A percentile compares a stretch with the other conserved stretches of the same genome.
Conservation (phyloP, 306 rosid species). For the Corylus heterophylla region DNA sequence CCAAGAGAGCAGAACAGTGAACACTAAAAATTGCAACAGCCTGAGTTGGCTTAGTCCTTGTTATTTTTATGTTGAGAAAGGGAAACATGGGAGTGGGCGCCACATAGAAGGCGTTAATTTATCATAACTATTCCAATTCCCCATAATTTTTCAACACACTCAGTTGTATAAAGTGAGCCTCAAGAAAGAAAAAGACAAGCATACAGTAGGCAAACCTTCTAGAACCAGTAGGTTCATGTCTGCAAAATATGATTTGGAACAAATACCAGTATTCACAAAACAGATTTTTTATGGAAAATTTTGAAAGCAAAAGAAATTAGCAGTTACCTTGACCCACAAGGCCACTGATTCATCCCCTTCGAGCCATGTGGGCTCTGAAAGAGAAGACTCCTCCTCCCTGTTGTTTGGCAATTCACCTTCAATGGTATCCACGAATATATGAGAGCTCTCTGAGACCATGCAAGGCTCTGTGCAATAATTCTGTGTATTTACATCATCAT, state of each 20-base stretch:
- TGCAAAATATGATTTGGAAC: neutral
- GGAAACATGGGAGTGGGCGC: neutral
- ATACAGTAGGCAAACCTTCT: neutral
- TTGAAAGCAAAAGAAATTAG: conserved; percentile 9
- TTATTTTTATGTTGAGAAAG: neutral
- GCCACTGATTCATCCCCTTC: conserved; percentile 87
- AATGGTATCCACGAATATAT: conserved; percentile 52
- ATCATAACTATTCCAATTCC: neutral
- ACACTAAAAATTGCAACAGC: neutral
- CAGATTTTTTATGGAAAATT: neutral
- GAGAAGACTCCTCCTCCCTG: conserved; percentile 66
- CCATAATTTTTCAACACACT: neutral
- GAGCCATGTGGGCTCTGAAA: conserved; percentile 77
- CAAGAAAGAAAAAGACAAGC: neutral
- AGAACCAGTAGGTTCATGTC: neutral
- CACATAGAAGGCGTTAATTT: no score
- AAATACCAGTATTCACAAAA: neutral
- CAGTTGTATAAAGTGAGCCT: neutral
- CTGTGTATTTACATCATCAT: conserved; percentile 44
- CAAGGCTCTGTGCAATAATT: conserved; percentile 40
- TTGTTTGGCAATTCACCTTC: conserved; percentile 65
- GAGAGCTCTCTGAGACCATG: conserved; percentile 52
- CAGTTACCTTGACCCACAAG: conserved; percentile 91
- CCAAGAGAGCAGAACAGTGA: neutral
- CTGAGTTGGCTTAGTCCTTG: neutral